These are phyloP conservation scores for Trametes meyenii DNA, from an alignment of 768 basidiomycete species.

Conservation along the genomic window DNA sequence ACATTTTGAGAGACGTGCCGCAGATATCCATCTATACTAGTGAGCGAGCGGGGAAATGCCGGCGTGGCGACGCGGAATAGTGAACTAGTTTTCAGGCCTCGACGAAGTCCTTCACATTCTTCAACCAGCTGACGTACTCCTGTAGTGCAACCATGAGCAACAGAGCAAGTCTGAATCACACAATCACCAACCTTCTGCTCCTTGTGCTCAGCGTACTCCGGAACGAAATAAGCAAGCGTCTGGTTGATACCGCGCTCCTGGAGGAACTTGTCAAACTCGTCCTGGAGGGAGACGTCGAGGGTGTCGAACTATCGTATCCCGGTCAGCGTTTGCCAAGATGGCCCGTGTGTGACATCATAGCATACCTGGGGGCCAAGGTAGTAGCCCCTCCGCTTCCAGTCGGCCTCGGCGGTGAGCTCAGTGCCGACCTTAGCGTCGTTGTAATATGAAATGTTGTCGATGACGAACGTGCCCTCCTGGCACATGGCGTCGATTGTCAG, in stretches of 20 bases:
- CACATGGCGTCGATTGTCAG: constrained; percentile 77
- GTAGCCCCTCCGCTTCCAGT: constrained; percentile 89
- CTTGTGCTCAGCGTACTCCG: constrained; percentile 86
- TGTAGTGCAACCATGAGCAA: constrained; percentile 32
- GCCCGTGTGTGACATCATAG: constrained; percentile 20
- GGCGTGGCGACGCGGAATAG: background rate
- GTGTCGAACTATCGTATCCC: constrained; percentile 70
- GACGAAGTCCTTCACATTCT: constrained; percentile 80
- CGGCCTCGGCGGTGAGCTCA: constrained; percentile 83
- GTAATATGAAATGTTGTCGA: constrained; percentile 92
- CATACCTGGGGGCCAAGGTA: constrained; percentile 90
- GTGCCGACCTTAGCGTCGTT: constrained; percentile 69
- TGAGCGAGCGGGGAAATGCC: background rate
- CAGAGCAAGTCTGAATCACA: background rate
- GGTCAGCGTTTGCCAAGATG: background rate
- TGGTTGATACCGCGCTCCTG: constrained; percentile 90
- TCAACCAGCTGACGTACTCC: constrained; percentile 94
- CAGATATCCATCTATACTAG: constrained; percentile 1
- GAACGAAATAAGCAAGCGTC: constrained; percentile 80
- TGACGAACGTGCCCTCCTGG: constrained; percentile 79
- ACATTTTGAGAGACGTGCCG: constrained; percentile 3
- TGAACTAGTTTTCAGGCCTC: constrained; percentile 41
- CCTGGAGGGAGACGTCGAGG: constrained; percentile 84
- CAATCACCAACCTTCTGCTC: constrained; percentile 78
- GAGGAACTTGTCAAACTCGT: constrained; percentile 89